Percentiles rank a stretch among this genome's conserved stretches.
Evolutionary conservation across 2,329 filamentous ascomycete species (phyloP).

Genomic region (Exophiala viscosa): DNA sequence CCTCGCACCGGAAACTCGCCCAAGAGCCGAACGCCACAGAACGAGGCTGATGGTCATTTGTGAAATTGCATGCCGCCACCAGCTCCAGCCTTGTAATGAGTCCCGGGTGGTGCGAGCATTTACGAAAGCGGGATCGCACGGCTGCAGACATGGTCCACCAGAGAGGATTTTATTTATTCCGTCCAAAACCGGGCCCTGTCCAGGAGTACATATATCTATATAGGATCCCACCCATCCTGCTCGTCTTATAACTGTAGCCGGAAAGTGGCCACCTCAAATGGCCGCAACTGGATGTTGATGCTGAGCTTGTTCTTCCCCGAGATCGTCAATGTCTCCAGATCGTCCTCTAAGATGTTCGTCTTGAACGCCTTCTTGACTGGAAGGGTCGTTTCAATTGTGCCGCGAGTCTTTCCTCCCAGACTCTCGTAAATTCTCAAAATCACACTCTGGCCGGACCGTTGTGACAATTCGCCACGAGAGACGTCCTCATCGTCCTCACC

Average conservation of each 20-base stretch:
- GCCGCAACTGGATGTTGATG: slow-evolving; percentile 63
- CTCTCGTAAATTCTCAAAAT: slow-evolving; percentile 85
- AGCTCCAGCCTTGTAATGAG: neutral
- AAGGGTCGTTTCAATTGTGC: slow-evolving; percentile 64
- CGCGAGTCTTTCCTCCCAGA: slow-evolving; percentile 74
- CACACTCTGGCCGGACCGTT: slow-evolving; percentile 70
- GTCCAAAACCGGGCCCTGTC: neutral
- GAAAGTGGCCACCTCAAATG: slow-evolving; percentile 84
- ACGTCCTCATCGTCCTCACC: slow-evolving; percentile 81
- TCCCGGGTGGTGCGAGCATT: neutral
- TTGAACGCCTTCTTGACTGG: slow-evolving; percentile 74
- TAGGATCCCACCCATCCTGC: too few relatives aligned
- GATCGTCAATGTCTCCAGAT: slow-evolving; percentile 64
- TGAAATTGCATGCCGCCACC: neutral
- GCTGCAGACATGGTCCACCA: too few relatives aligned
- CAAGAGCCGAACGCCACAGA: neutral
- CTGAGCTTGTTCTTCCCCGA: slow-evolving; percentile 35
- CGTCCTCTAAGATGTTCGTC: slow-evolving; percentile 85
- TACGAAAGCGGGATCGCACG: neutral
- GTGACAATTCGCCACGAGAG: slow-evolving; percentile 54
- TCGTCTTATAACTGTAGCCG: slow-evolving; percentile 54
- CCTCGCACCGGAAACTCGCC: neutral
- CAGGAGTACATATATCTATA: neutral
- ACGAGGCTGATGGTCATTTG: neutral
- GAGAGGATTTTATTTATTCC: neutral